Base-by-base conservation (phyloP, 768 basidiomycete genomes). In the Auricularia sp. region DNA sequence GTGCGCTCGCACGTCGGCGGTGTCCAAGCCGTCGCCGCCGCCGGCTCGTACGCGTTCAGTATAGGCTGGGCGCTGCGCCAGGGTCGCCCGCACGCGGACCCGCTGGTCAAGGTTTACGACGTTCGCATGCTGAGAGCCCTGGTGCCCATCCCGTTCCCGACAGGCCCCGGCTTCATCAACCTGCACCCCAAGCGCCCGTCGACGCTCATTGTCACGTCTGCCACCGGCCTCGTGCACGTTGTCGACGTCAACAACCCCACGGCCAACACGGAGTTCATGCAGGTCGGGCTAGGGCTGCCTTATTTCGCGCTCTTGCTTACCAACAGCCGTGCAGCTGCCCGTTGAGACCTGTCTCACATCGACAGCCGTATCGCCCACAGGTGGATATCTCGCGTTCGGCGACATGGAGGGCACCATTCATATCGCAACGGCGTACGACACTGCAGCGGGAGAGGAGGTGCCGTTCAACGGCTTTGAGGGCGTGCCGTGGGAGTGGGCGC, bases 401-500 rank as follows among this genome's bases (percentile, higher is more conserved):
- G 94, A 97, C 70, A 86, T 88, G 0, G 87, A 91, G 54, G 94
- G 95, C 18, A 78, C 80, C 4, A 82, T 98, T 3, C 93, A 96
- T 75, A 77, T 98, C 18, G 77, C 94, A 70, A 85, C 89, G 61
- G 89, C 90, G 63, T 82, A 81, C 11, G 83, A 88, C 51, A 86
- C 87, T 62, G 83, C 81, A 3, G 81, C 79, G 1, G 71, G 70
- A 44, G 77, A 75, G 18, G 76, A 83, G 0, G 70, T 77, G 36
- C 90, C 92, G 2, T 89, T 96, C 75, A 96, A 96, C 69, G 94
- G 95, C 0, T 96, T 88, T 70, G 88, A 92, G 65, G 93, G 93
- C 1, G 85, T 91, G 68, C 85, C 91, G 13, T 77, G 89, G 54
- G 93, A 95, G 68, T 90, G 92, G 87, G 86, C 90, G 1, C 90